Conservation (phyloP, 345 rosid genomes). For the Sonneratia caseolaris region DNA sequence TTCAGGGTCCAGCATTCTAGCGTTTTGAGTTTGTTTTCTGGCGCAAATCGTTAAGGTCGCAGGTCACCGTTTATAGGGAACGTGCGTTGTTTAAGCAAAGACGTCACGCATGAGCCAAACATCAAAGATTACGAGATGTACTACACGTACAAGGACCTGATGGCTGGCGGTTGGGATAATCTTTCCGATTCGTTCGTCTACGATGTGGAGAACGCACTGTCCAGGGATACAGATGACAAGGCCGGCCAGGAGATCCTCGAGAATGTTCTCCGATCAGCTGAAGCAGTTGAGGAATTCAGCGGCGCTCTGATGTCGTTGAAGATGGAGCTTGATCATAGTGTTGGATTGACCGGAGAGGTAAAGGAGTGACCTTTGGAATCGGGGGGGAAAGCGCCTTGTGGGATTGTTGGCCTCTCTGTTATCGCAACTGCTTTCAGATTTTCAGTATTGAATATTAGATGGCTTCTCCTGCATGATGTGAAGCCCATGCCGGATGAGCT, state of each 20-base stretch:
- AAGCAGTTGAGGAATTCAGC: constrained; percentile 78
- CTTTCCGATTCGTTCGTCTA: constrained; percentile 35
- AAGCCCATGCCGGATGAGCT: constrained; percentile 51
- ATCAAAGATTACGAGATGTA: constrained; percentile 46
- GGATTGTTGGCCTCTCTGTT: neutral
- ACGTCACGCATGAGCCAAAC: constrained; percentile 51
- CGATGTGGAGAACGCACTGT: constrained; percentile 55
- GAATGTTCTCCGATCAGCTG: constrained; percentile 68
- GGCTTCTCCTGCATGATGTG: constrained; percentile 41
- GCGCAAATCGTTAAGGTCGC: constrained; percentile 25
- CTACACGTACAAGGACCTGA: constrained; percentile 62
- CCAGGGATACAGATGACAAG: constrained; percentile 54
- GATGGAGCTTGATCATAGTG: constrained; percentile 80
- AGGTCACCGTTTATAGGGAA: constrained; percentile 38
- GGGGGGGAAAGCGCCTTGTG: neutral
- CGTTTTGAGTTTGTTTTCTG: neutral
- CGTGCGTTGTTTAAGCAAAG: constrained; percentile 46
- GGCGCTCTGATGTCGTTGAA: constrained; percentile 54
- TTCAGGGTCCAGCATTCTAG: neutral
- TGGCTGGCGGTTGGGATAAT: constrained; percentile 78
- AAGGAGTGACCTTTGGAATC: neutral
- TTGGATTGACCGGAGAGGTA: constrained; percentile 87
- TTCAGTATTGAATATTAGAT: constrained; percentile 6
- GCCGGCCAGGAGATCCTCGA: constrained; percentile 60
- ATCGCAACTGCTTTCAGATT: too few species aligned